A percentile compares a stretch with the other conserved stretches of the same genome.
These are phyloP conservation scores for Endoconidiophora laricicola DNA, from an alignment of 2,329 filamentous ascomycete genomes.

Conservation along the genomic window DNA sequence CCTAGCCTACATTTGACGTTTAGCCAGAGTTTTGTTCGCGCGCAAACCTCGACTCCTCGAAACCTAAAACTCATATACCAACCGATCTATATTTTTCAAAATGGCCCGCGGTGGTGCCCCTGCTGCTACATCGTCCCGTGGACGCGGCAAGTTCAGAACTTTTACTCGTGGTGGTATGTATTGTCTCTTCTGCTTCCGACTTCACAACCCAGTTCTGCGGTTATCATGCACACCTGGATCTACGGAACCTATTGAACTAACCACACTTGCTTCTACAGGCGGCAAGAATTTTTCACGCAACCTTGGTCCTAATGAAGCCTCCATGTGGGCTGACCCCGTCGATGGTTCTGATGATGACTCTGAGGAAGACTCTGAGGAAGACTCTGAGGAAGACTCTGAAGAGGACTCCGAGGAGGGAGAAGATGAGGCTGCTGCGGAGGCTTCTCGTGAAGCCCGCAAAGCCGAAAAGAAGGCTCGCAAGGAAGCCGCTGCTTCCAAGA, in stretches of 20 bases:
- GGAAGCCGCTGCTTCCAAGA: slow-evolving; percentile 66
- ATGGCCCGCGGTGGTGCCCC: slow-evolving; percentile 28
- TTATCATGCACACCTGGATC: slow-evolving; percentile 7
- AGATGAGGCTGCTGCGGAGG: slow-evolving; percentile 31
- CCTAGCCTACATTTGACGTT: no score
- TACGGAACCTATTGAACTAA: not conserved
- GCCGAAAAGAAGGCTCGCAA: slow-evolving; percentile 81
- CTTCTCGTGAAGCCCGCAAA: slow-evolving; percentile 71
- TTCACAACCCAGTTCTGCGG: not conserved
- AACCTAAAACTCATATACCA: no score
- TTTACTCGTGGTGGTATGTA: slow-evolving; percentile 70
- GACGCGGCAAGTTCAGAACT: slow-evolving; percentile 88
- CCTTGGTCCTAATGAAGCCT: slow-evolving; percentile 66
- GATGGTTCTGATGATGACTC: slow-evolving; percentile 37
- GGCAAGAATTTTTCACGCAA: slow-evolving; percentile 93
- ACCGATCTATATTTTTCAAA: slow-evolving; percentile 14
- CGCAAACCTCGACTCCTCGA: no score
- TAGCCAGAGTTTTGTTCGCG: no score
- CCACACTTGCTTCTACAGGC: slow-evolving; percentile 32
- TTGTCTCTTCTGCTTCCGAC: not conserved
- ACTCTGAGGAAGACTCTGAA: slow-evolving; percentile 34
- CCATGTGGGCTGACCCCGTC: slow-evolving; percentile 50
- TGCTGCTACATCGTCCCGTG: slow-evolving; percentile 41
- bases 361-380: slow-evolving; percentile 32
- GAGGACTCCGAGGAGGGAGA: slow-evolving; percentile 35